These are phyloP conservation scores for Thielaviopsis euricoi DNA, from an alignment of 2,329 filamentous ascomycete species.

Conservation along the genomic window DNA sequence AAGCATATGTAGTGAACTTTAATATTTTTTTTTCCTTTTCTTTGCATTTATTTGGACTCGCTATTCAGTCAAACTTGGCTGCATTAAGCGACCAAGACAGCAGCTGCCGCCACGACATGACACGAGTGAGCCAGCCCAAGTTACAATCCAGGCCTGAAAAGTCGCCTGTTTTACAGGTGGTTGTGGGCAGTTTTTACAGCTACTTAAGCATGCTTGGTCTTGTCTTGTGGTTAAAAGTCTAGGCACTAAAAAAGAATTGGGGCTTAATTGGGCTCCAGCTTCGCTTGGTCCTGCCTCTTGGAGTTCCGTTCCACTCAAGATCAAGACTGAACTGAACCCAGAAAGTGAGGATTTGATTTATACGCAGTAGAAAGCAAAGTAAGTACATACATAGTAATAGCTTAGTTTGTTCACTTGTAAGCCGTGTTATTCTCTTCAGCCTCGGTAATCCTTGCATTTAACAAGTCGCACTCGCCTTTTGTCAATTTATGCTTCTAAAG, in stretches of 20 bases:
- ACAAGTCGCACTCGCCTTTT: too few relatives aligned
- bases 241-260: too few relatives aligned
- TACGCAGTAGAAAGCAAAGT: too few relatives aligned
- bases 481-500: too few relatives aligned
- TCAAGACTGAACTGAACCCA: neutral
- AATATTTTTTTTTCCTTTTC: neutral
- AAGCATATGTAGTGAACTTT: too few relatives aligned
- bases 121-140: neutral
- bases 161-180: neutral
- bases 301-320: neutral
- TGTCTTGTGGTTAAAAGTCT: too few relatives aligned
- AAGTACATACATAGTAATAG: too few relatives aligned
- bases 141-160: neutral
- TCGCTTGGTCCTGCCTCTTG: constrained; percentile 2
- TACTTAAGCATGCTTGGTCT: too few relatives aligned
- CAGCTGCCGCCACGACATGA: too few relatives aligned
- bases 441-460: neutral
- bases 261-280: neutral
- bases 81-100: neutral
- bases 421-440: neutral
- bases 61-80: neutral
- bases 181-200: neutral
- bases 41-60: too few relatives aligned
- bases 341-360: too few relatives aligned
- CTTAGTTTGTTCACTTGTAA: neutral